Conservation (phyloP, 192 early-diverging fungal genomes). For the Umbelopsis sp. region DNA sequence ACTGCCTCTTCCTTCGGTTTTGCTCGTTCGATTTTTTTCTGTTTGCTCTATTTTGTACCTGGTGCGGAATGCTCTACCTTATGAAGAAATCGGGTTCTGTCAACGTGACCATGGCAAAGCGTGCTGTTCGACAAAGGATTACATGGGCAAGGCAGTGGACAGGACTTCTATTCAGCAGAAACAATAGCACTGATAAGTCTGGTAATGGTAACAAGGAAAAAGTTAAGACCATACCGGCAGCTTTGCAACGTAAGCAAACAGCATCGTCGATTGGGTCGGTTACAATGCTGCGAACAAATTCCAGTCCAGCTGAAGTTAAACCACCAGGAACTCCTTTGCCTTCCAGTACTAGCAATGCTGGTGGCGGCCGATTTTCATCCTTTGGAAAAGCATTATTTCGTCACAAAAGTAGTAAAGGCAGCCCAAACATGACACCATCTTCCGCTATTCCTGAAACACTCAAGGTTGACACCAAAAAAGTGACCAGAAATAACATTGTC, state of each 20-base stretch:
- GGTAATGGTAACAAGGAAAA: background rate
- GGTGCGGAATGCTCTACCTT: slow-evolving; percentile 52
- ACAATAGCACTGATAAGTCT: background rate
- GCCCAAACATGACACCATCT: background rate
- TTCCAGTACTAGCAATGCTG: background rate
- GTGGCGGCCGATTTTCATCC: background rate
- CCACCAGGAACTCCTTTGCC: background rate
- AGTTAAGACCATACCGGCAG: background rate
- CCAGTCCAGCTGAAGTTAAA: background rate
- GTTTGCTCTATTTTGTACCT: slow-evolving; percentile 44
- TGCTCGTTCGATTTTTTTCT: slow-evolving; percentile 55
- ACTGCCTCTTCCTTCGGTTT: slow-evolving; percentile 43
- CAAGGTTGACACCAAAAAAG: background rate
- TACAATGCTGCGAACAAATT: background rate
- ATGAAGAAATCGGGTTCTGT: slow-evolving; percentile 57
- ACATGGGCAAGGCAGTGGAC: slow-evolving; percentile 58
- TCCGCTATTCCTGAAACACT: background rate
- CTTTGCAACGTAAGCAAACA: background rate
- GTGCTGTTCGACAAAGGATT: slow-evolving; percentile 50
- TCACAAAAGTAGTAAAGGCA: background rate
- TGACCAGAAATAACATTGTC: background rate
- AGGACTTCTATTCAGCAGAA: slow-evolving; percentile 40
- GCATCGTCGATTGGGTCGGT: background rate
- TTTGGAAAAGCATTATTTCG: background rate
- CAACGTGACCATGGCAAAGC: slow-evolving; percentile 59